Evolutionary conservation across 2,329 filamentous ascomycete genomes (phyloP).

Genomic region (Colletotrichum tofieldiae): DNA sequence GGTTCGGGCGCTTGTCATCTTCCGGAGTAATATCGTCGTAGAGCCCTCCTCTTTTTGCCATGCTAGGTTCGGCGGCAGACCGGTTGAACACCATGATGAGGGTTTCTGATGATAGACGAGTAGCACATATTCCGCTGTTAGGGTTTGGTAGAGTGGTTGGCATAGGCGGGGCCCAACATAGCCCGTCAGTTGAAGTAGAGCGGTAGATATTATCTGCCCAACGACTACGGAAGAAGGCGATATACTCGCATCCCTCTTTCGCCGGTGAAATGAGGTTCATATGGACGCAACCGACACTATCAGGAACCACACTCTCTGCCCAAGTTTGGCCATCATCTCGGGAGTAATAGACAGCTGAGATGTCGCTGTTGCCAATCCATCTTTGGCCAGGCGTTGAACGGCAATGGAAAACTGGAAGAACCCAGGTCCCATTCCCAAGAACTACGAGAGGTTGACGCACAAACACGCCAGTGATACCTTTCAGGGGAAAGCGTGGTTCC

Average conservation of each 20-base stretch:
- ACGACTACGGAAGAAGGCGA: conserved; percentile 59
- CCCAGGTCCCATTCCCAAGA: conserved; percentile 56
- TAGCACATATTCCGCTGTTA: conserved; percentile 59
- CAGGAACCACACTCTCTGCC: conserved; percentile 55
- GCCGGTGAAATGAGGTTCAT: conserved; percentile 58
- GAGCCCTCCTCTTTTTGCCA: conserved; percentile 55
- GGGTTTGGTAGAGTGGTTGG: conserved; percentile 59
- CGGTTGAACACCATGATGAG: conserved; percentile 59
- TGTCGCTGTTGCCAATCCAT: conserved; percentile 62
- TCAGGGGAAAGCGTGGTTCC: conserved; percentile 51
- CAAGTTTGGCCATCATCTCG: conserved; percentile 57
- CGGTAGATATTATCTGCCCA: conserved; percentile 62
- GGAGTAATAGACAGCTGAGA: conserved; percentile 57
- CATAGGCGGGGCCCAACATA: conserved; percentile 56
- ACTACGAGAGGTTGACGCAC: conserved; percentile 59
- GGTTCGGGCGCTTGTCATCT: conserved; percentile 57
- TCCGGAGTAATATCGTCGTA: conserved; percentile 62
- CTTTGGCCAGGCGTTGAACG: conserved; percentile 56
- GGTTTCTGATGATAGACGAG: conserved; percentile 53
- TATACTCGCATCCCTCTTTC: conserved; percentile 47
- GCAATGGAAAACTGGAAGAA: conserved; percentile 61
- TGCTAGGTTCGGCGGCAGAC: conserved; percentile 52
- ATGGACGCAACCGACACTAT: conserved; percentile 58
- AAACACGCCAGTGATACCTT: conserved; percentile 55
- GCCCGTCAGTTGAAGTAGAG: conserved; percentile 56